Percentiles rank a stretch among this genome's conserved stretches.
Evolutionary conservation across 2,329 filamentous ascomycete species (phyloP).

Genomic region (Pseudogymnoascus verrucosus): DNA sequence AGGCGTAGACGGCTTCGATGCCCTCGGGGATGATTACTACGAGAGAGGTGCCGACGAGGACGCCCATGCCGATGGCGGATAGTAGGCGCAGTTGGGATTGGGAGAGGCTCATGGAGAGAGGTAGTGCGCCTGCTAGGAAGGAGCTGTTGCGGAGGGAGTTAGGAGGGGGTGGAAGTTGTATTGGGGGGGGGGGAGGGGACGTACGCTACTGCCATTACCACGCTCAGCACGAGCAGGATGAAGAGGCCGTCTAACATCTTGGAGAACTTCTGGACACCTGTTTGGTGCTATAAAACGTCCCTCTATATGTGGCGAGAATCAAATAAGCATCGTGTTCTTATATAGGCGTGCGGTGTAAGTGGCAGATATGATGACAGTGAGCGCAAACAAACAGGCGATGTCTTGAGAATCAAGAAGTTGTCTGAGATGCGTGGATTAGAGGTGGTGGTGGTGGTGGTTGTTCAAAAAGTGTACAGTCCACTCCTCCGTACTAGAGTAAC

Average conservation of each 20-base stretch:
- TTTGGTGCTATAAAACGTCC: not conserved
- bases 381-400: not conserved
- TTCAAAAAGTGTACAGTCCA: conserved; percentile 1
- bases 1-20: conserved; percentile 75
- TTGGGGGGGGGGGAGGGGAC: conserved; percentile 23
- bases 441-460: not conserved
- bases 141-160: conserved; percentile 50
- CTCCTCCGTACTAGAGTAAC: not conserved
- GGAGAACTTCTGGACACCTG: conserved; percentile 13
- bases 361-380: not conserved
- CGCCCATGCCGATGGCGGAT: conserved; percentile 85
- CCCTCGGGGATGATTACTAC: conserved; percentile 98
- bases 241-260: conserved; percentile 30
- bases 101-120: conserved; percentile 80
- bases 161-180: not conserved
- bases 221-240: conserved; percentile 28
- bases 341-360: not conserved
- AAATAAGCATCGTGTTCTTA: not conserved
- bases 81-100: conserved; percentile 81
- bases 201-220: conserved; percentile 53
- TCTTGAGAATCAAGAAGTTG: not conserved
- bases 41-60: conserved; percentile 87
- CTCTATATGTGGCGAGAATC: conserved; percentile 1
- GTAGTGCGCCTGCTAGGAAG: conserved; percentile 85
- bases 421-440: not conserved